These are phyloP conservation scores for Aleurites moluccanus DNA, from an alignment of 441 rosid genomes.

Conservation along the genomic window DNA sequence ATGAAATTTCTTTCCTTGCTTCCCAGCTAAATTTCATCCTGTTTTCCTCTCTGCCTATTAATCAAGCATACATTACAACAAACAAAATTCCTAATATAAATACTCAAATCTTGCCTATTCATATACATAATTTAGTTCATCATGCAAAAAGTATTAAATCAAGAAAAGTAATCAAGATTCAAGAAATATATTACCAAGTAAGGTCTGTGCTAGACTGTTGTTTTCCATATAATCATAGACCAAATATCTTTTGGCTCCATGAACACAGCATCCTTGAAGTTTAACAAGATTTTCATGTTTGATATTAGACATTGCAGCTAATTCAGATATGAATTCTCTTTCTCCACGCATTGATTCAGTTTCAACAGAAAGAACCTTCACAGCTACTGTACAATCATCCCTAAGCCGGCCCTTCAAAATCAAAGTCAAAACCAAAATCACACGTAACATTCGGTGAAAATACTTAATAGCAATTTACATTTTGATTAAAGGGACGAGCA, in stretches of 20 bases:
- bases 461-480: neutral
- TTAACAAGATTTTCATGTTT: slow-evolving; percentile 56
- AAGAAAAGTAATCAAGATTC: neutral
- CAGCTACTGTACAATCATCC: slow-evolving; percentile 46
- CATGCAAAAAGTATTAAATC: neutral
- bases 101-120: neutral
- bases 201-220: slow-evolving; percentile 44
- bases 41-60: slow-evolving; percentile 44
- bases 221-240: slow-evolving; percentile 66
- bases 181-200: slow-evolving; percentile 38
- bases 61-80: neutral
- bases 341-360: slow-evolving; percentile 62
- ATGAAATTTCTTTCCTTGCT: slow-evolving; percentile 35
- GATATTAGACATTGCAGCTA: slow-evolving; percentile 47
- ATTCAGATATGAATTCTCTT: slow-evolving; percentile 60
- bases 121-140: neutral
- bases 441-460: neutral
- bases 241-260: slow-evolving; percentile 49
- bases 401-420: slow-evolving; percentile 45
- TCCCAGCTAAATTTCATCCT: slow-evolving; percentile 52
- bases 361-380: slow-evolving; percentile 55
- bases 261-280: slow-evolving; percentile 59
- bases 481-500: no score
- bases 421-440: slow-evolving; percentile 8
- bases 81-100: neutral